These are phyloP conservation scores for Termitomyces sp. DNA, from an alignment of 768 basidiomycete species.

Conservation along the genomic window DNA sequence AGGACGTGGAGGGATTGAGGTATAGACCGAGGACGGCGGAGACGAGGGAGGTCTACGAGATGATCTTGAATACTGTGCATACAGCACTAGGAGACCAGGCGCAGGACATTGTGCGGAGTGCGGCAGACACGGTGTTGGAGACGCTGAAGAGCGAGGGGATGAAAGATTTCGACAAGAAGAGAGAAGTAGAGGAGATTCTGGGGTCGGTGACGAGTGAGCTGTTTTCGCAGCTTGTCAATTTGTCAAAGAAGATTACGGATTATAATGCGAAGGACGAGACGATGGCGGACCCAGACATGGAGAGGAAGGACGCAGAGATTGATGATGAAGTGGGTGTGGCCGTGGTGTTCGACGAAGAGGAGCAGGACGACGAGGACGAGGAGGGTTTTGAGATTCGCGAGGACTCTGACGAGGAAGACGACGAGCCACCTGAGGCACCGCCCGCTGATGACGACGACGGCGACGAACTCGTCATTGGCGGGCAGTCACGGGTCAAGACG, in stretches of 20 bases:
- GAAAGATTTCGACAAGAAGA: constrained; percentile 98
- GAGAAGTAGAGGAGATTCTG: constrained; percentile 80
- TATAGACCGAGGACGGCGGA: constrained; percentile 94
- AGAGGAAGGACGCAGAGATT: constrained; percentile 82
- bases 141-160: constrained; percentile 81
- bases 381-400: constrained; percentile 86
- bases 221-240: constrained; percentile 78
- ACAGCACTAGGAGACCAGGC: constrained; percentile 88
- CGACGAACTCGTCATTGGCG: constrained; percentile 79
- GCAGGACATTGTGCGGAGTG: constrained; percentile 92
- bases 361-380: constrained; percentile 90
- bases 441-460: constrained; percentile 40
- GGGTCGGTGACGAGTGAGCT: constrained; percentile 62
- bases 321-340: constrained; percentile 98
- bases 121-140: constrained; percentile 90
- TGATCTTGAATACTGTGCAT: constrained; percentile 83
- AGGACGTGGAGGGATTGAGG: constrained; percentile 87
- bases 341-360: constrained; percentile 96
- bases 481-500: constrained; percentile 49
- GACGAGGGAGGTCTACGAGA: constrained; percentile 91
- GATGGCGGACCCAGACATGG: constrained; percentile 74
- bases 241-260: constrained; percentile 96
- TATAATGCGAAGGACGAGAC: constrained; percentile 86
- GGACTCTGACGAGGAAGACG: constrained; percentile 71
- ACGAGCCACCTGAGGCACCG: constrained; percentile 40